Conservation (phyloP, 768 basidiomycete species). For the Podaxis carcinomalis region DNA sequence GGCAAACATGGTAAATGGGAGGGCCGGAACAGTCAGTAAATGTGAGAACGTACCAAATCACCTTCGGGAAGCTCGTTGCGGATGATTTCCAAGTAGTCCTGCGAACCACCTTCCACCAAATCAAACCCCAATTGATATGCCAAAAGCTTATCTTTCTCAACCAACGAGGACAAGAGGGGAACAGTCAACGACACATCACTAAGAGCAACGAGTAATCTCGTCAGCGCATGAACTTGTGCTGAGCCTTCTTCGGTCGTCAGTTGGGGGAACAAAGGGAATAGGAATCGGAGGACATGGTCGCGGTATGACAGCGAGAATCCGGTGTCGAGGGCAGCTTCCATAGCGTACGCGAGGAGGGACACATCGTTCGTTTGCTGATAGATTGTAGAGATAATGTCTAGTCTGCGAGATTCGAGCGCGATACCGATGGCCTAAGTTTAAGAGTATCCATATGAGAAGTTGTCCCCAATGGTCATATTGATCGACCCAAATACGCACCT, state of each 20-base stretch:
- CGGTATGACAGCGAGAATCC: constrained; percentile 85
- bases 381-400: constrained; percentile 81
- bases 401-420: constrained; percentile 84
- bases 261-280: constrained; percentile 83
- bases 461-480: constrained; percentile 11
- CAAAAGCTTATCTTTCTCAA: constrained; percentile 66
- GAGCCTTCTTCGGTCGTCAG: constrained; percentile 68
- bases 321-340: constrained; percentile 89
- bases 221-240: constrained; percentile 74
- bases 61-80: constrained; percentile 66
- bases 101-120: constrained; percentile 88
- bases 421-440: constrained; percentile 80
- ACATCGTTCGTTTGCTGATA: constrained; percentile 74
- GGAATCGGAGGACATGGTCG: constrained; percentile 72
- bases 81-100: constrained; percentile 85
- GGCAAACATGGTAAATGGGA: constrained; percentile 10
- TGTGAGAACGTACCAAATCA: constrained; percentile 43
- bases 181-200: constrained; percentile 78
- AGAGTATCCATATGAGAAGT: neutral
- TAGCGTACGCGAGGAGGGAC: constrained; percentile 80
- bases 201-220: constrained; percentile 86
- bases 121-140: constrained; percentile 98
- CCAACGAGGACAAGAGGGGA: constrained; percentile 65
- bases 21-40: neutral
- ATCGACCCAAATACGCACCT: constrained; percentile 42